These are phyloP conservation scores for Raphanus hybrid DNA, from an alignment of 441 rosid species.

Conservation along the genomic window DNA sequence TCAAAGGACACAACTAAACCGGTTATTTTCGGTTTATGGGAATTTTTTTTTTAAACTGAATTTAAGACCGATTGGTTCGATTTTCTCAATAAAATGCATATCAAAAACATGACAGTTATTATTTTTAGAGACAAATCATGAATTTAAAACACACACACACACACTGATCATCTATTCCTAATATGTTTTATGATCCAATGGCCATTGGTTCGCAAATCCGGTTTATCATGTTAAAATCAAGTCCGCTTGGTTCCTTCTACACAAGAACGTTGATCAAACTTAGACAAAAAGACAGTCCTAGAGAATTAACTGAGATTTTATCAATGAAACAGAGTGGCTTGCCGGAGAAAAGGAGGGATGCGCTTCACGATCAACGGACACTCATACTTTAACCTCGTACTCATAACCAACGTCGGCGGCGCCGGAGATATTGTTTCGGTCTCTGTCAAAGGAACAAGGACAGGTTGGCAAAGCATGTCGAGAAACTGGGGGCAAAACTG, in stretches of 20 bases:
- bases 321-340: conserved; percentile 52
- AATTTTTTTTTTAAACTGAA: too few species aligned
- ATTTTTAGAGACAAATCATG: too few species aligned
- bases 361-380: conserved; percentile 74
- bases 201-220: background rate
- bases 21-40: background rate
- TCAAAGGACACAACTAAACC: background rate
- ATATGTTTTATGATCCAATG: too few species aligned
- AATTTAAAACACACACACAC: too few species aligned
- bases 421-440: conserved; percentile 66
- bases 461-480: conserved; percentile 66
- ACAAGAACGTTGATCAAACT: too few species aligned
- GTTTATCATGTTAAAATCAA: background rate
- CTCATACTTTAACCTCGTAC: conserved; percentile 68
- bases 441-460: conserved; percentile 56
- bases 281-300: too few species aligned
- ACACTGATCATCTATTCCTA: too few species aligned
- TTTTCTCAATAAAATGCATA: background rate
- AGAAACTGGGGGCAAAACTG: conserved; percentile 83
- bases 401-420: conserved; percentile 68
- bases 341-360: conserved; percentile 60
- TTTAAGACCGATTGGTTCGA: background rate
- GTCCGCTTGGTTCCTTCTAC: background rate
- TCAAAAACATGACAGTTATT: too few species aligned
- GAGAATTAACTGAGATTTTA: background rate